These are phyloP conservation scores for cucumber (Cucumis sativus) DNA, from an alignment of 306 rosid species.

Conservation along the genomic window Cucumber_9930_V3 NC_026658.2:9875501-9876000, in stretches of 20 bases:
- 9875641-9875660: background rate
- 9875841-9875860: background rate
- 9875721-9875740: background rate
- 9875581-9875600: background rate
- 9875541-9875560: slow-evolving; percentile 19
- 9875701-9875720: background rate
- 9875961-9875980: background rate
- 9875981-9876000: slow-evolving; percentile 51
- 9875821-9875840: background rate
- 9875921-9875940: background rate
- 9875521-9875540: slow-evolving; percentile 92
- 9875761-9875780: background rate
- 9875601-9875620: background rate
- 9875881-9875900: background rate
- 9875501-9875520: slow-evolving; percentile 95
- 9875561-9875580: background rate
- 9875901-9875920: background rate
- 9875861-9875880: background rate
- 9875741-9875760: background rate
- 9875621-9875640: background rate
- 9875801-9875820: background rate
- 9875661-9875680: background rate
- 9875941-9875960: background rate
- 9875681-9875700: background rate
- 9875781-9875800: background rate